Percentiles rank a stretch among this genome's conserved stretches.
Evolutionary conservation across 2,329 filamentous ascomycete genomes (phyloP).

Genomic region (Talaromyces sp.): DNA sequence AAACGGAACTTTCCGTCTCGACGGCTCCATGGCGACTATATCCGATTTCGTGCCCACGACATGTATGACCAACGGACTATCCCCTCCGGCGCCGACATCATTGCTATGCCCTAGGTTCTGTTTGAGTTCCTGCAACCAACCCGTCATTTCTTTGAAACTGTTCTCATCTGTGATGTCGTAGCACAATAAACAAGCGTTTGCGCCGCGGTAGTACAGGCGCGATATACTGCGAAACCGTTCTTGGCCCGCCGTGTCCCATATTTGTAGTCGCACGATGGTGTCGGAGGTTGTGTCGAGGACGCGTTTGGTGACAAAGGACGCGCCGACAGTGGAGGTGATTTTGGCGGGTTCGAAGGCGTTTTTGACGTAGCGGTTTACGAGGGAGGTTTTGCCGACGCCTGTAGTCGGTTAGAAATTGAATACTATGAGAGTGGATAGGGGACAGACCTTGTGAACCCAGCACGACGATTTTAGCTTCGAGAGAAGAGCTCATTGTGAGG

Average conservation of each 20-base stretch:
- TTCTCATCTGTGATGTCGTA: conserved; percentile 86
- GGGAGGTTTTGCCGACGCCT: conserved; percentile 53
- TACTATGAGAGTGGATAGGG: not conserved
- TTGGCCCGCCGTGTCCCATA: conserved; percentile 95
- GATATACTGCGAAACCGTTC: conserved; percentile 94
- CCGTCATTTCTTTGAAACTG: conserved; percentile 87
- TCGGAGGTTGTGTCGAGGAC: conserved; percentile 80
- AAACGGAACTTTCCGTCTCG: conserved; percentile 78
- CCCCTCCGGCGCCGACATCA: not conserved
- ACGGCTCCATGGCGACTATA: conserved; percentile 79
- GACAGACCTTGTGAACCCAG: conserved; percentile 48
- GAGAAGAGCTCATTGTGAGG: conserved; percentile 44
- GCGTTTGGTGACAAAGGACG: conserved; percentile 74
- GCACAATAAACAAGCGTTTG: conserved; percentile 89
- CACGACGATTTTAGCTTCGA: conserved; percentile 53
- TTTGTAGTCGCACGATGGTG: conserved; percentile 83
- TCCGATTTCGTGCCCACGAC: conserved; percentile 95
- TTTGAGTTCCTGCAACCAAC: conserved; percentile 82
- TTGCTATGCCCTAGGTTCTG: conserved; percentile 57
- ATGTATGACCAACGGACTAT: conserved; percentile 72
- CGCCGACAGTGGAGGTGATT: conserved; percentile 67
- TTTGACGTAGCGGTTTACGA: conserved; percentile 50
- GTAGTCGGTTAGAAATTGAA: not conserved
- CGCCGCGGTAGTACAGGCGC: conserved; percentile 91
- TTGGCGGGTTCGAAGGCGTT: conserved; percentile 43